Evolutionary conservation across 495 filamentous ascomycete genomes (phyloP), one percentile per base, ranked within the genome.

Genomic region (Penicillium alfredii): DNA sequence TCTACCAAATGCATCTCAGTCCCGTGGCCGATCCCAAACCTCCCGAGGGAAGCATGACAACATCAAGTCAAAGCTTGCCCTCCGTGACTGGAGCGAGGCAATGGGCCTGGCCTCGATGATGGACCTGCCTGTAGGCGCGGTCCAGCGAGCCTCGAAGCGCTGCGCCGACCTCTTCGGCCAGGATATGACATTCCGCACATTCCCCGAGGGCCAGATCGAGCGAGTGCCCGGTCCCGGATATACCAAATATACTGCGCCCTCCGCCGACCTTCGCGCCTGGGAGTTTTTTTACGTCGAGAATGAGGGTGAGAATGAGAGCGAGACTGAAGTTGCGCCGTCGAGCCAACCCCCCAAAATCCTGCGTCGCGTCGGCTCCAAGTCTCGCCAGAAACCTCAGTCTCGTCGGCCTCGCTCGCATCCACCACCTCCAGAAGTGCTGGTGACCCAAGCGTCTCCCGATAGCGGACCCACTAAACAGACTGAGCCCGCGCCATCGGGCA

Each of bases 51-150:
- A 24, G 10, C 23, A 14, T 2, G 21, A 27, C 3, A 23, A 23
- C 19, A 7, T 12, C 13, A 48, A 42, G 36, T 22, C 30, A 8
- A 37, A 48, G 24, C 43, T 73, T 38, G 70, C 61, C 3, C 59
- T 78, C 4, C 75, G 84, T 2, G 83, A 90, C 56, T 94, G 88
- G 88, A 80, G 80, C 27, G 82, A 89, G 36, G 72, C 92, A 1
- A 55, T 93, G 19, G 82, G 83, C 6, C 61, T 85, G 1, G 88
- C 88, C 13, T 72, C 82, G 0, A 68, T 88, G 40, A 73, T 68
- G 1, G 85, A 82, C 0, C 82, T 84, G 53, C 61, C 80, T 1
- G 48, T 70, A 1, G 51, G 55, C 4, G 82, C 78, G 4, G 64
- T 94, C 6, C 69, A 73, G 26, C 72, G 82, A 30, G 70, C 86